Conservation (phyloP, 2,329 filamentous ascomycete genomes). For the Penicillium aurantiogriseum region DNA sequence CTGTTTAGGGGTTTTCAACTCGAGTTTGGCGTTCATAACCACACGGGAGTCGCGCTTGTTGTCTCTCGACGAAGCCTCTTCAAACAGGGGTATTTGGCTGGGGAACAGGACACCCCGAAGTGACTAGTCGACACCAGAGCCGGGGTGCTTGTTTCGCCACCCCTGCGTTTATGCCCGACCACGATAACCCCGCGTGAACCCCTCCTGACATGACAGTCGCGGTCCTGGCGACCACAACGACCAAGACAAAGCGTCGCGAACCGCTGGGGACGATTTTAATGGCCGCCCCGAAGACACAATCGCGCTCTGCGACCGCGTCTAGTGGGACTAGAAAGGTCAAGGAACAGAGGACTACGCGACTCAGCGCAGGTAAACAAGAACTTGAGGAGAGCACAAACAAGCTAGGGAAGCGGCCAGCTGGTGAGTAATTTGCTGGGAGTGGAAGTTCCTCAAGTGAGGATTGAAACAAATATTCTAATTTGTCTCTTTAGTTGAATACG, state of each 20-base stretch:
- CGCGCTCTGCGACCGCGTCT: conserved; percentile 33
- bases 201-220: conserved; percentile 40
- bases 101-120: background rate
- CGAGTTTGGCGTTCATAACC: background rate
- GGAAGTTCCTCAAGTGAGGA: background rate
- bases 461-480: conserved; percentile 11
- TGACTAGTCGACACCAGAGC: background rate
- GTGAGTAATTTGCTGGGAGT: conserved; percentile 33
- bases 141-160: conserved; percentile 14
- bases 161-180: conserved; percentile 26
- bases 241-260: conserved; percentile 39
- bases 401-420: conserved; percentile 37
- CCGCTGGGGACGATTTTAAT: conserved; percentile 39
- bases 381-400: conserved; percentile 34
- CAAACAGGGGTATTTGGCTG: background rate
- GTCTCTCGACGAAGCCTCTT: conserved; percentile 1
- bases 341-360: conserved; percentile 33
- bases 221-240: conserved; percentile 36
- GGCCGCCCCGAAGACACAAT: conserved; percentile 40
- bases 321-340: conserved; percentile 22
- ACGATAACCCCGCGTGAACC: conserved; percentile 30
- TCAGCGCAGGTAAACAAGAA: conserved; percentile 36
- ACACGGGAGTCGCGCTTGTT: background rate
- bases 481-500: conserved; percentile 49
- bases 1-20: background rate